Evolutionary conservation across 1,284 basidiomycete species (phyloP).

Genomic region (Apiotrichum mycotoxinovorans): DNA sequence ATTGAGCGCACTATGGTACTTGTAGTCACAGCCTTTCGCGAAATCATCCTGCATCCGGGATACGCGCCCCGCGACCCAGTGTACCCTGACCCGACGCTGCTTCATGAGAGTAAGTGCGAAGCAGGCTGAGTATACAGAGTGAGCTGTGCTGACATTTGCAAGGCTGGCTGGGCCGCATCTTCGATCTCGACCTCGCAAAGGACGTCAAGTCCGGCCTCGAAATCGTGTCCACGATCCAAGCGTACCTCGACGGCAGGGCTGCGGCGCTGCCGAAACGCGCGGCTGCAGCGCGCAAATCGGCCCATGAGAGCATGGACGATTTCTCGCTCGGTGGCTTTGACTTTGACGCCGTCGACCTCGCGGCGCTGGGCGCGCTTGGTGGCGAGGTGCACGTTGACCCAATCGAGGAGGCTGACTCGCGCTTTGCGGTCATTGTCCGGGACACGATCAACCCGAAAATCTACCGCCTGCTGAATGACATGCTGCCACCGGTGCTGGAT

Average conservation of each 20-base stretch:
- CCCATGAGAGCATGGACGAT: slow-evolving; percentile 69
- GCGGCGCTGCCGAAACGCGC: slow-evolving; percentile 56
- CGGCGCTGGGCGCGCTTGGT: slow-evolving; percentile 20
- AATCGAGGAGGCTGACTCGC: slow-evolving; percentile 35
- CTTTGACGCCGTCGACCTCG: slow-evolving; percentile 38
- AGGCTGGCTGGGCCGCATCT: slow-evolving; percentile 65
- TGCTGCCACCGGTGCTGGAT: slow-evolving; percentile 45
- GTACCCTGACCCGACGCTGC: slow-evolving; percentile 66
- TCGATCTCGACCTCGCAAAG: slow-evolving; percentile 56
- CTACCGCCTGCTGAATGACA: slow-evolving; percentile 61
- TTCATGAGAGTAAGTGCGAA: slow-evolving; percentile 59
- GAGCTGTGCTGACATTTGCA: slow-evolving; percentile 8
- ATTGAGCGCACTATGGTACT: slow-evolving; percentile 52
- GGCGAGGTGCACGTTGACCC: slow-evolving; percentile 34
- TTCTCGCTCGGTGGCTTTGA: slow-evolving; percentile 46
- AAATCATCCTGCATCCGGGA: slow-evolving; percentile 52
- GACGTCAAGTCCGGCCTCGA: slow-evolving; percentile 58
- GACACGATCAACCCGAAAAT: slow-evolving; percentile 59
- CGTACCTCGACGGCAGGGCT: slow-evolving; percentile 63
- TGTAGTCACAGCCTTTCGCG: slow-evolving; percentile 61
- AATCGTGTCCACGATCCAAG: slow-evolving; percentile 60
- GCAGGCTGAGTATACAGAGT: background rate
- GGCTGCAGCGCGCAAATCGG: slow-evolving; percentile 44
- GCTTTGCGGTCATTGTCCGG: slow-evolving; percentile 56
- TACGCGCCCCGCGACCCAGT: slow-evolving; percentile 25